Evolutionary conservation across 805 yeast genomes (phyloP), one percentile per base, ranked within the genome.

Genomic region (Candida montana): DNA sequence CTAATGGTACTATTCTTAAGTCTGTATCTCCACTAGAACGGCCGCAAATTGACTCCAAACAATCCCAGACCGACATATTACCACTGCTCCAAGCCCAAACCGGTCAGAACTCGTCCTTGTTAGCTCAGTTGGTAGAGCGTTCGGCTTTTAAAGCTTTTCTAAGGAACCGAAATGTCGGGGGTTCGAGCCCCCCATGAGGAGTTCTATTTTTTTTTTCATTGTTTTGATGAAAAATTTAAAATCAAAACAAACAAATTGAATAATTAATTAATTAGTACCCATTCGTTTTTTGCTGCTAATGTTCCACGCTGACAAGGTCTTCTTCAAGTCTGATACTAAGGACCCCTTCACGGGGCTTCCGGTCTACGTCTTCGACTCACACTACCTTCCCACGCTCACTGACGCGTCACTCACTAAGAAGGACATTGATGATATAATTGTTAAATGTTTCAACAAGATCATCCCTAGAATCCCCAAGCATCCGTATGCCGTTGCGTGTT

Each of bases 281-380:
- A 17, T 7, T 28, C n/a, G 10, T 10, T 21, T 17, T 7, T 4
- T 34, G n/a, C n/a, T n/a, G n/a, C n/a, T n/a, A n/a, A n/a, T n/a
- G n/a, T 53, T 56, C 42, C 51, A 53, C 21, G 47, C 55, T 2
- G 52, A 63, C 35, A 71, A 67, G 51, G 68, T 71, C 19, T 79
- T 83, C 55, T 81, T 73, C 67, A 69, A 71, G 48, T 66, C 93
- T 2, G 72, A 70, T 37, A 70, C 83, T 1, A 57, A 62, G 29
- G 96, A 89, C 55, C 88, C 91, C 0, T 67, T 68, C 38, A 72
- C 87, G 1, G 67, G 72, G 7, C 71, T 79, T 19, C 95, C 96
- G 0, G 62, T 91, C 10, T 89, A 79, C 54, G 81, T 89, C 5
- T 78, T 91, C 46, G 96, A 91, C 59, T 78, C 96, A 3, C 79